Evolutionary conservation across 2,329 filamentous ascomycete genomes (phyloP).

Genomic region (Exserohilum rostratum): DNA sequence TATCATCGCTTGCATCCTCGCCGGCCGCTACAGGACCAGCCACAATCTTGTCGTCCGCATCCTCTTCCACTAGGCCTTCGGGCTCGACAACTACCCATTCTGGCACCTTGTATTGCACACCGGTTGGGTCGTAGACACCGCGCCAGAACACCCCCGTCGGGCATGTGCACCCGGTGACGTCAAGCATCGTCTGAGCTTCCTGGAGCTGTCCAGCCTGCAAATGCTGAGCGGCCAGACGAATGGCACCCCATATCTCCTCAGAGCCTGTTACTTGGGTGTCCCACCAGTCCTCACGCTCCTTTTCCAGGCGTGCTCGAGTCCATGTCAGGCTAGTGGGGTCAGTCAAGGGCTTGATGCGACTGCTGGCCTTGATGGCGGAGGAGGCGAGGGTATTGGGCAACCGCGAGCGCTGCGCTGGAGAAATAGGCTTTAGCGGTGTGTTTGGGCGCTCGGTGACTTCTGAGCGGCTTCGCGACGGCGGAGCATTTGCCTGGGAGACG

Average conservation of each 20-base stretch:
- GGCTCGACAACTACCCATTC: constrained; percentile 55
- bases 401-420: constrained; percentile 32
- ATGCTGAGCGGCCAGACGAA: constrained; percentile 70
- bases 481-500: constrained; percentile 18
- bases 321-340: constrained; percentile 29
- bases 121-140: constrained; percentile 53
- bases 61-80: constrained; percentile 41
- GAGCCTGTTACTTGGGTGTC: constrained; percentile 84
- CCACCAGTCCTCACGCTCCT: constrained; percentile 83
- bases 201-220: constrained; percentile 61
- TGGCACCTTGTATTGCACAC: constrained; percentile 52
- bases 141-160: constrained; percentile 51
- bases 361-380: constrained; percentile 23
- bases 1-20: constrained; percentile 28
- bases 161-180: constrained; percentile 68
- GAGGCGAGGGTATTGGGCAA: constrained; percentile 38
- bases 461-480: constrained; percentile 11
- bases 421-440: constrained; percentile 32
- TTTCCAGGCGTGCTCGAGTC: constrained; percentile 69
- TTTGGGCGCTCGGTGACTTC: constrained; percentile 32
- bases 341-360: constrained; percentile 29
- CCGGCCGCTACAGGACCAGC: constrained; percentile 23
- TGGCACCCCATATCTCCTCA: constrained; percentile 78
- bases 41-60: constrained; percentile 27
- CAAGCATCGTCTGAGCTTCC: constrained; percentile 77